Percentiles rank a stretch among this genome's conserved stretches.
Conservation (phyloP, 1,284 basidiomycete genomes). For the Ceratobasidium sp. region DNA sequence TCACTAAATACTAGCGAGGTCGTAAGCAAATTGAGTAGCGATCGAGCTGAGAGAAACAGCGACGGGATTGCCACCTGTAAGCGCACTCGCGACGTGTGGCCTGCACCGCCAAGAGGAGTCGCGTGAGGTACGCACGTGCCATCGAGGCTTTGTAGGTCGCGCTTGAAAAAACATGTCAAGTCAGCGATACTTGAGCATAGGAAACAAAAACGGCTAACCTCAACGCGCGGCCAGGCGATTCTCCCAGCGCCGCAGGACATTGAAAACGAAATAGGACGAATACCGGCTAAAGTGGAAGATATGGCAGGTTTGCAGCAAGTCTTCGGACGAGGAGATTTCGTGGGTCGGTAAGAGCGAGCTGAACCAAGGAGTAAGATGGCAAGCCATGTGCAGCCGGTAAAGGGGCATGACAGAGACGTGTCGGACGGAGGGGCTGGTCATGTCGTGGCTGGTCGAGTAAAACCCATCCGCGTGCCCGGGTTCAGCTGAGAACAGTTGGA, state of each 20-base stretch:
- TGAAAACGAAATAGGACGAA: constrained; percentile 1
- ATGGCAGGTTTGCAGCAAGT: background rate
- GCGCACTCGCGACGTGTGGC: too few species aligned
- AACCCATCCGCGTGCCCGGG: background rate
- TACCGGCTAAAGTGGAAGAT: constrained; percentile 11
- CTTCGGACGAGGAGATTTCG: background rate
- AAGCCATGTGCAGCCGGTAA: constrained; percentile 2
- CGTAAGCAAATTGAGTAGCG: too few species aligned
- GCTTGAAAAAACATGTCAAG: too few species aligned
- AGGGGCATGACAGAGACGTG: constrained; percentile 1
- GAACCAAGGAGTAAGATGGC: constrained; percentile 22
- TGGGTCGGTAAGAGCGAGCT: background rate
- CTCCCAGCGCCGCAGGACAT: constrained; percentile 7
- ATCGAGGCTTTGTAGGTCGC: too few species aligned
- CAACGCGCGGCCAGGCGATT: too few species aligned
- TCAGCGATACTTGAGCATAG: too few species aligned
- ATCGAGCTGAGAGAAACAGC: too few species aligned
- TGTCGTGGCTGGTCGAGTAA: background rate
- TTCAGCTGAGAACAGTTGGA: constrained; percentile 3
- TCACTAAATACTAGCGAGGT: too few species aligned
- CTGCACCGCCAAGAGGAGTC: too few species aligned
- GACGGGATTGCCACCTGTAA: too few species aligned
- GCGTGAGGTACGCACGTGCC: too few species aligned
- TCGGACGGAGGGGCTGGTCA: background rate
- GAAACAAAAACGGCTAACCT: too few species aligned